phyloP scores from a whole-genome alignment of 495 filamentous ascomycete species.

The Sphaerosporella brunnea region DNA sequence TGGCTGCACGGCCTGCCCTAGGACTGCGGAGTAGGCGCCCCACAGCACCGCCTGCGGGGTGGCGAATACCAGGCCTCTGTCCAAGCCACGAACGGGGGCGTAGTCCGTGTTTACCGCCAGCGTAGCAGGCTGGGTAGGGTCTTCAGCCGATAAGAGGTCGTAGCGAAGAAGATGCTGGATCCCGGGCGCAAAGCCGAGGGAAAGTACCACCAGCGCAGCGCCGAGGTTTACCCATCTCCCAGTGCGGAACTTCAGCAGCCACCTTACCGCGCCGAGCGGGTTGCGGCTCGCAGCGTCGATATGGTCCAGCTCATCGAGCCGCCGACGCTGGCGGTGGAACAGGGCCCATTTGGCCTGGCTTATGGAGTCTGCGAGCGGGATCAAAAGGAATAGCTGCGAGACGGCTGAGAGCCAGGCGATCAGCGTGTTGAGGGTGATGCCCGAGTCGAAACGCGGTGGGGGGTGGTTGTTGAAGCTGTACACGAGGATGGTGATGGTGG shows the following conservation, averaged over 20 bases:
- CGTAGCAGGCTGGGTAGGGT: background rate
- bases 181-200: slow-evolving; percentile 19
- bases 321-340: slow-evolving; percentile 9
- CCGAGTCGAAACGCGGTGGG: slow-evolving; percentile 2
- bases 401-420: slow-evolving; percentile 14
- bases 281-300: slow-evolving; percentile 14
- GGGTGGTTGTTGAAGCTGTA: background rate
- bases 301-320: slow-evolving; percentile 14
- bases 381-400: slow-evolving; percentile 9
- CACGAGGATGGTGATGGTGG: background rate
- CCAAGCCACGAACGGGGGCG: slow-evolving; percentile 13
- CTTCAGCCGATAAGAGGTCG: slow-evolving; percentile 6
- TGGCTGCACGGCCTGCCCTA: slow-evolving; percentile 6
- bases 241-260: slow-evolving; percentile 15
- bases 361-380: slow-evolving; percentile 13
- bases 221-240: slow-evolving; percentile 20
- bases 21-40: slow-evolving; percentile 12
- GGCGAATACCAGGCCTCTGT: slow-evolving; percentile 14
- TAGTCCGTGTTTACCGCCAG: slow-evolving; percentile 12
- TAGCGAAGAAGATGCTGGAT: slow-evolving; percentile 14
- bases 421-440: slow-evolving; percentile 11
- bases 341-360: slow-evolving; percentile 16
- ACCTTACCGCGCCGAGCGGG: slow-evolving; percentile 13
- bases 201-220: slow-evolving; percentile 14
- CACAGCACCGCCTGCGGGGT: slow-evolving; percentile 15